Percentiles rank a stretch among this genome's conserved stretches.
phyloP scores from a whole-genome alignment of 2,329 filamentous ascomycete species.

The Colletotrichum falcatum region DNA sequence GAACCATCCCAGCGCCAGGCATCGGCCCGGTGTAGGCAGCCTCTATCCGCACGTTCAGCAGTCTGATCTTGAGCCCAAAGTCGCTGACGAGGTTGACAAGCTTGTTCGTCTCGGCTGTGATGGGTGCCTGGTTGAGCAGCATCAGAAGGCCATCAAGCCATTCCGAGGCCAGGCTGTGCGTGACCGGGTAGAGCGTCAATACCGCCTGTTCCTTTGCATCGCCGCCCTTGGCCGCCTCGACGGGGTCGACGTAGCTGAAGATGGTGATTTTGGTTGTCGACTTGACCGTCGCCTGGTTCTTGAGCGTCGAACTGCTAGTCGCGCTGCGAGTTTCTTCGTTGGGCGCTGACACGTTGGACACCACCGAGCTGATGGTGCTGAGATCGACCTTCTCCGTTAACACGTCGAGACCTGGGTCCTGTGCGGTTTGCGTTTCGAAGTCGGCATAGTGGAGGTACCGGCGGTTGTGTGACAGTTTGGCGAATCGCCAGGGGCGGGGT shows the following conservation, averaged over 20 bases:
- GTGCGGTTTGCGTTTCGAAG: conserved; percentile 74
- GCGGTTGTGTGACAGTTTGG: conserved; percentile 89
- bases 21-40: conserved; percentile 75
- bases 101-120: conserved; percentile 96
- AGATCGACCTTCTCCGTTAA: conserved; percentile 88
- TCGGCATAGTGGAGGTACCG: conserved; percentile 91
- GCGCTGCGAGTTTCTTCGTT: conserved; percentile 63
- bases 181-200: conserved; percentile 84
- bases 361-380: conserved; percentile 88
- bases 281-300: conserved; percentile 52
- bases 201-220: conserved; percentile 76
- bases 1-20: conserved; percentile 79
- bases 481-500: conserved; percentile 80
- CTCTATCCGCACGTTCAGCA: conserved; percentile 92
- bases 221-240: conserved; percentile 50
- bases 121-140: conserved; percentile 93
- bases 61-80: conserved; percentile 90
- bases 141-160: conserved; percentile 97
- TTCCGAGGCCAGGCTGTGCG: conserved; percentile 87
- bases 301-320: conserved; percentile 56
- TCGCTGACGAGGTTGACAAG: conserved; percentile 86
- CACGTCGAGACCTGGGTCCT: conserved; percentile 78
- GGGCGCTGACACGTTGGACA: conserved; percentile 86
- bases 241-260: conserved; percentile 73
- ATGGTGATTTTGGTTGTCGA: conserved; percentile 90